A percentile compares a stretch with the other conserved stretches of the same genome.
Conservation (phyloP, 2,329 filamentous ascomycete genomes). For the Talaromyces sp. region DNA sequence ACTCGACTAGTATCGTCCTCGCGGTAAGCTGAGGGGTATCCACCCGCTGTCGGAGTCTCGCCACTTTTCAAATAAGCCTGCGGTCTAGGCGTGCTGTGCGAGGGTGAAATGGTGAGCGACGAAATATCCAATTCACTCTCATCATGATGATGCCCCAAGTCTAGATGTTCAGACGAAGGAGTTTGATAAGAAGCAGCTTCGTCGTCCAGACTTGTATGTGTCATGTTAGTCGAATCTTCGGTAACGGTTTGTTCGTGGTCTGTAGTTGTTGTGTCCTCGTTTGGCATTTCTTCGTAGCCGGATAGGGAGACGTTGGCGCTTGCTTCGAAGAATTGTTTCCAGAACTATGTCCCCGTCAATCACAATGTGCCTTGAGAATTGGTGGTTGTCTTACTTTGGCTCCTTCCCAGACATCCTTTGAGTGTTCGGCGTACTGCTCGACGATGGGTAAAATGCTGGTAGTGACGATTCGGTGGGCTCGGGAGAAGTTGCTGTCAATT, state of each 20-base stretch:
- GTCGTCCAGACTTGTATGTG: constrained; percentile 41
- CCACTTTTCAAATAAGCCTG: constrained; percentile 34
- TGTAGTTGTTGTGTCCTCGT: constrained; percentile 53
- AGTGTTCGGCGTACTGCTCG: constrained; percentile 93
- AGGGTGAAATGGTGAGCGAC: constrained; percentile 43
- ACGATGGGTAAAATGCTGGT: constrained; percentile 89
- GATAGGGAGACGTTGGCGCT: constrained; percentile 96
- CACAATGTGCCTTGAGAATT: not conserved
- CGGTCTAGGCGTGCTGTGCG: constrained; percentile 49
- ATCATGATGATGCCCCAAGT: constrained; percentile 25
- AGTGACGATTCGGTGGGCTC: constrained; percentile 93
- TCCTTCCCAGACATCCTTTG: constrained; percentile 90
- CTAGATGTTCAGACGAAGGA: constrained; percentile 36
- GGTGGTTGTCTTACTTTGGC: constrained; percentile 67
- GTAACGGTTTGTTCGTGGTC: constrained; percentile 52
- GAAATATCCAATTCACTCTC: constrained; percentile 50
- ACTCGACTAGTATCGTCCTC: constrained; percentile 59
- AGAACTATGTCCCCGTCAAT: constrained; percentile 64
- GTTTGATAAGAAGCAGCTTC: constrained; percentile 41
- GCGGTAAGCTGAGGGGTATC: constrained; percentile 28
- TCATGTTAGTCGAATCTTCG: constrained; percentile 57
- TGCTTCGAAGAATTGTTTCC: constrained; percentile 99
- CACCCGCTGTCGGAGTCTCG: constrained; percentile 45
- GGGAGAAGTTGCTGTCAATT: constrained; percentile 98
- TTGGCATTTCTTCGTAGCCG: constrained; percentile 79